Base-by-base conservation (phyloP, 805 yeast species). In the Metschnikowia cubensis region DNA sequence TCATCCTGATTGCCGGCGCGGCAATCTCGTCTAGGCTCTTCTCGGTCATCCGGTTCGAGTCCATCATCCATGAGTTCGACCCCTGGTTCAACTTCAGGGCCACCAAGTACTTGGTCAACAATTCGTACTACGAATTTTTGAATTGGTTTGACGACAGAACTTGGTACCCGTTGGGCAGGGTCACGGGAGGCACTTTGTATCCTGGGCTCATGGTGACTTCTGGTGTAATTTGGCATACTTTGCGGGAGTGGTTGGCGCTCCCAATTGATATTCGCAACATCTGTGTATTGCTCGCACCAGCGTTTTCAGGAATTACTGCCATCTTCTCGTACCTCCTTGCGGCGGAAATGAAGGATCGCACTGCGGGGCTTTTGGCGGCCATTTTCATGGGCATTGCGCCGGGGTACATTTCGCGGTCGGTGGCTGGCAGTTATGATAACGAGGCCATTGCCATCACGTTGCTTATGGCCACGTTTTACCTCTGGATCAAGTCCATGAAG, bases 71-170 rank as follows among this genome's bases (percentile, higher is more conserved):
- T 72, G 99, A 94, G 69, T 94, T 94, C 69, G 96, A 88, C 69
- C 96, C 96, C 25, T 89, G 96, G 96, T 89, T 89, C 80, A 94
- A 94, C 70, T 94, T 81, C 75, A 76, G 99, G 57, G 99, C 99
- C 40, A 88, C 99, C n/a, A 87, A 87, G 68, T 89, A 89, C 68
- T 78, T 94, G 57, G 96, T 89, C 31, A 74, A 81, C 40, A 83
- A 89, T 63, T 85, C 94, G 6, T 92, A 82, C 68, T 86, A 90
- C 74, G 91, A 90, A 58, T 95, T 94, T 64, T 77, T 95, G 63
- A 94, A 94, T 68, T 94, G 99, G 99, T 94, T 94, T 63, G 99
- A 94, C 67, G 97, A 92, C 67, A 82, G 96, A 65, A 92, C 99
- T 17, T 94, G 99, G 99, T 94, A 94, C 68, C 99, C 99, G 17